phyloP scores from a whole-genome alignment of 148 eudicot species.

The Euryodendron excelsum region DNA sequence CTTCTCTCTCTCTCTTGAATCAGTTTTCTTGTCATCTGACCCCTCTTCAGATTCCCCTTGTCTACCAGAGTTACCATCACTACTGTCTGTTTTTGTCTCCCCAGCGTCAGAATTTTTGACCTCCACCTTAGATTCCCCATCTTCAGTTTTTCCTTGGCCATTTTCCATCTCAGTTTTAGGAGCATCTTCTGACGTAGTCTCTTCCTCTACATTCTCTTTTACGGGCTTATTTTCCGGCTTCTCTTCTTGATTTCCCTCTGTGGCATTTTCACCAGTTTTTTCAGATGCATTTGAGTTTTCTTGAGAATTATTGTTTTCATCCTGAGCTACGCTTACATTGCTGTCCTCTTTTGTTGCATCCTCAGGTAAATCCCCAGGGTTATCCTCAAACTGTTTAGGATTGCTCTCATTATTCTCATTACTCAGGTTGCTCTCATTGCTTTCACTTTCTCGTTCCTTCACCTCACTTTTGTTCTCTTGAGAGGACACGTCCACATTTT shows the following conservation, averaged over 20 bases:
- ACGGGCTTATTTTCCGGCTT: conserved; percentile 17
- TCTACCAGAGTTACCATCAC: conserved; percentile 38
- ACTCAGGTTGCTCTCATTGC: conserved; percentile 17
- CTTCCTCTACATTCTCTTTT: conserved; percentile 23
- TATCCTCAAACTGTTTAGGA: conserved; percentile 68
- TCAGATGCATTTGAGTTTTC: conserved; percentile 23
- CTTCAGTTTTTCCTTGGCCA: conserved; percentile 32
- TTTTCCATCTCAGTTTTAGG: conserved; percentile 19
- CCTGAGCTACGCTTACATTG: conserved; percentile 26
- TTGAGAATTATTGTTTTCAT: conserved; percentile 32
- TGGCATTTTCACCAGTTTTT: conserved; percentile 25
- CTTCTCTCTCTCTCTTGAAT: conserved; percentile 36
- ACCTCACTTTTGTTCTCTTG: conserved; percentile 51
- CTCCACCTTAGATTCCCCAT: conserved; percentile 44
- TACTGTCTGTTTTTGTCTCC: conserved; percentile 30
- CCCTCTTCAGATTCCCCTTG: conserved; percentile 38
- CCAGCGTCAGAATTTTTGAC: conserved; percentile 36
- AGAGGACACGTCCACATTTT: conserved; percentile 43
- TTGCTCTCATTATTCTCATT: conserved; percentile 31
- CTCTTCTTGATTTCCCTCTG: conserved; percentile 33
- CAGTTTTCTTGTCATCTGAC: conserved; percentile 35
- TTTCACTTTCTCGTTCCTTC: conserved; percentile 32
- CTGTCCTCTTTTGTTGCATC: conserved; percentile 70
- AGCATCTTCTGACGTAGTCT: conserved; percentile 13
- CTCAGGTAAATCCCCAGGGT: conserved; percentile 66